Evolutionary conservation across 192 early-diverging fungal species (phyloP), one percentile per base, ranked within the genome.

Genomic region (Linnemannia zychae): DNA sequence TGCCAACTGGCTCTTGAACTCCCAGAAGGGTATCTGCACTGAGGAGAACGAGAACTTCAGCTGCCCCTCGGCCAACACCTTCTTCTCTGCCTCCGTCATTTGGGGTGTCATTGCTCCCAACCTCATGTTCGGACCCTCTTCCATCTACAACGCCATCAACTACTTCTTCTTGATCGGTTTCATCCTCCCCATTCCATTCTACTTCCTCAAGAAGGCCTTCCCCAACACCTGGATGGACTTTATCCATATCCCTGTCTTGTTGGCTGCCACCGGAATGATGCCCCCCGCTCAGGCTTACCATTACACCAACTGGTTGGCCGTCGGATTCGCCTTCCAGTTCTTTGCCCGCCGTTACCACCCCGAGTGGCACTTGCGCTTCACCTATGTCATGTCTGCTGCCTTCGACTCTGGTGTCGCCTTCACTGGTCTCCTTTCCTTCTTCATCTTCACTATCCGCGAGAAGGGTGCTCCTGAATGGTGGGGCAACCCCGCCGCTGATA

Each of bases 101-200:
- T 96, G 94, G 94, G 95, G 95, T 44, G 89, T 91, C 28, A 93
- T 96, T 78, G 92, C 93, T 44, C 93, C 95, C 15, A 71, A 70
- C 31, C 82, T 89, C 0, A 92, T 95, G 89, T 95, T 95, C 67
- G 87, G 80, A 12, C 16, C 73, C 50, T 65, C 83, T 2, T 87
- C 85, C 16, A 81, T 81, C 3, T 91, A 91, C 71, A 78, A 74
- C n/a, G 17, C 87, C 4, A 87, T 86, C 52, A 73, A 87, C 28
- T 90, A 81, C 37, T 88, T 89, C 76, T 89, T 92, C 81, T 72
- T 92, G 34, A 85, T 90, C 28, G 93, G 93, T 49, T 78, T 88
- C 48, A 13, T 92, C 52, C 80, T 93, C 4, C 91, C 94, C 6
- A 81, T 92, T 50, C 91, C 92, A 7, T 88, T 91, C 73, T 94